phyloP scores from a whole-genome alignment of 352 stramenopile genomes.

The Sclerospora graminicola region DNA sequence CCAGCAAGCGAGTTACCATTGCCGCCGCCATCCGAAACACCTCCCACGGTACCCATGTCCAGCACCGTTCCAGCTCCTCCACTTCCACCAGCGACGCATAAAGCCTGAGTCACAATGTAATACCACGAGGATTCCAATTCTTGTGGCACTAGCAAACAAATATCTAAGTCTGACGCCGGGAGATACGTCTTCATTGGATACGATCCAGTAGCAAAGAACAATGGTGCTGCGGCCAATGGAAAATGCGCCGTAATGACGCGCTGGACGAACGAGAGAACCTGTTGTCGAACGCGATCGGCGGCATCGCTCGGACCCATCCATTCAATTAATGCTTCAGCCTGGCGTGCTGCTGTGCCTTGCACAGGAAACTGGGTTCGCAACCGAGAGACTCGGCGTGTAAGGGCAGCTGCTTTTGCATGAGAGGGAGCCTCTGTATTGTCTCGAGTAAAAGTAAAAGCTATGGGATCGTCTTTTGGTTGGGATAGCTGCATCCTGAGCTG shows the following conservation, averaged over 20 bases:
- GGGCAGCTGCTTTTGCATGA: conserved; percentile 13
- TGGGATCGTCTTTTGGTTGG: conserved; percentile 11
- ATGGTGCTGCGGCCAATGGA: conserved; percentile 25
- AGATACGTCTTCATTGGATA: conserved; percentile 89
- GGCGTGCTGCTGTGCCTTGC: conserved; percentile 15
- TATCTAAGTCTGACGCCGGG: conserved; percentile 75
- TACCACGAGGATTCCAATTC: conserved; percentile 81
- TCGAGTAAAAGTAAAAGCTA: not conserved
- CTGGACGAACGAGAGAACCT: conserved; percentile 60
- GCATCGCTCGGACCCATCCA: conserved; percentile 56
- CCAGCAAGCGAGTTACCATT: conserved; percentile 11
- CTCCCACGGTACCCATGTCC: conserved; percentile 10
- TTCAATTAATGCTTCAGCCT: conserved; percentile 41
- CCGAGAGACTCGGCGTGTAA: conserved; percentile 10
- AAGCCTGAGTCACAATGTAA: conserved; percentile 72
- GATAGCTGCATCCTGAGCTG: conserved; percentile 30
- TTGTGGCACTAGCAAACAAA: conserved; percentile 72
- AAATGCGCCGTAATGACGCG: conserved; percentile 47
- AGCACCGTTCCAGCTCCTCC: conserved; percentile 21
- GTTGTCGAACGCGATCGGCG: conserved; percentile 50
- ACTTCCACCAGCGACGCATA: conserved; percentile 54
- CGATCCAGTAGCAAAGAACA: conserved; percentile 70
- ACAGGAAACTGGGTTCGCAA: conserved; percentile 33
- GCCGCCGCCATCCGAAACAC: conserved; percentile 11
- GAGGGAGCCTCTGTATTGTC: conserved; percentile 7